Percentiles rank a stretch among this genome's conserved stretches.
Conservation (phyloP, 2,329 filamentous ascomycete species). For the Exophiala oligosperma region DNA sequence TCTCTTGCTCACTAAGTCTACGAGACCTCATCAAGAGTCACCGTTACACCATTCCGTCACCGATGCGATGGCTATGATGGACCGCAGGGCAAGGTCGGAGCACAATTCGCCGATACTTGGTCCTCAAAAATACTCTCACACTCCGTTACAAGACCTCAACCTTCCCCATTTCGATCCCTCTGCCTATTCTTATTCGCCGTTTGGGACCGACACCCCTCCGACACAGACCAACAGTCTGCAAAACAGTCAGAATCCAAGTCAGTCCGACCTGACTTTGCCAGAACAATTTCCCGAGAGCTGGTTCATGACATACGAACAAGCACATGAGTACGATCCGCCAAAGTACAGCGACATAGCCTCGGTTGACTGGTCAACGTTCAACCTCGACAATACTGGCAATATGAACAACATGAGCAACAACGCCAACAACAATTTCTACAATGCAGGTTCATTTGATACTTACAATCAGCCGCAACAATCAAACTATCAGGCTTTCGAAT, state of each 20-base stretch:
- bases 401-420: slow-evolving; percentile 2
- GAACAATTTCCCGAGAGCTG: slow-evolving; percentile 41
- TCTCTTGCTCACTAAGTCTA: slow-evolving; percentile 43
- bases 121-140: slow-evolving; percentile 28
- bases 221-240: slow-evolving; percentile 27
- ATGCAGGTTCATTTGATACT: slow-evolving; percentile 8
- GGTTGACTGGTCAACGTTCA: slow-evolving; percentile 51
- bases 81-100: slow-evolving; percentile 43
- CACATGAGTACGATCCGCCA: slow-evolving; percentile 35
- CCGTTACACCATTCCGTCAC: slow-evolving; percentile 34
- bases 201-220: slow-evolving; percentile 34
- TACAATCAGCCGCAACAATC: slow-evolving; percentile 33
- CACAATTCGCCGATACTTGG: slow-evolving; percentile 47
- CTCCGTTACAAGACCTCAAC: slow-evolving; percentile 33
- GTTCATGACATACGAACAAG: slow-evolving; percentile 44
- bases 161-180: slow-evolving; percentile 31
- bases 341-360: slow-evolving; percentile 19
- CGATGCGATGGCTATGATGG: slow-evolving; percentile 34
- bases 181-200: slow-evolving; percentile 37
- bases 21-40: slow-evolving; percentile 30
- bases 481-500: slow-evolving; percentile 13
- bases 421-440: slow-evolving; percentile 7
- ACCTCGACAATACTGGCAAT: slow-evolving; percentile 31
- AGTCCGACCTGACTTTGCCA: slow-evolving; percentile 33
- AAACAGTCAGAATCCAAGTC: slow-evolving; percentile 29